Evolutionary conservation across 2,329 filamentous ascomycete species (phyloP).

Genomic region (Pseudocercospora pini-densiflorae): DNA sequence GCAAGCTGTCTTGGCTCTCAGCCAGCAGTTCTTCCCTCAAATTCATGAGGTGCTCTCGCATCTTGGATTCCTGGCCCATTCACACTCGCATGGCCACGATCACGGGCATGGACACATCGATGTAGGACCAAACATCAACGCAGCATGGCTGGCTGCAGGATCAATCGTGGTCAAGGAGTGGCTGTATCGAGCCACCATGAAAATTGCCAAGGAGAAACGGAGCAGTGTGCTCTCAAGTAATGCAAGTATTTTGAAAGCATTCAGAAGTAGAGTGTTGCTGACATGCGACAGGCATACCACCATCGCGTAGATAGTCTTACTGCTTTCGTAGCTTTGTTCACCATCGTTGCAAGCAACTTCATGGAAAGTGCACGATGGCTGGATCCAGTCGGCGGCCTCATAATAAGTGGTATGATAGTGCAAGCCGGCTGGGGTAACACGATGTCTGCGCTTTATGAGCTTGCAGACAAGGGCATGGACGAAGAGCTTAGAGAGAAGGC

Average conservation of each 20-base stretch:
- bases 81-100: conserved; percentile 64
- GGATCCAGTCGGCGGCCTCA: conserved; percentile 87
- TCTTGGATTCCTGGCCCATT: conserved; percentile 54
- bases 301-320: conserved; percentile 96
- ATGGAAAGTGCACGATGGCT: conserved; percentile 87
- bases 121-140: conserved; percentile 80
- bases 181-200: conserved; percentile 97
- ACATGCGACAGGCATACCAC: conserved; percentile 65
- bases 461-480: conserved; percentile 90
- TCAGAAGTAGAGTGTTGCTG: not conserved
- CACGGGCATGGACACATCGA: conserved; percentile 53
- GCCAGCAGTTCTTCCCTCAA: conserved; percentile 55
- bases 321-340: conserved; percentile 87
- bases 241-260: conserved; percentile 43
- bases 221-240: conserved; percentile 96
- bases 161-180: conserved; percentile 95
- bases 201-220: conserved; percentile 90
- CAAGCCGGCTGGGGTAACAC: conserved; percentile 90
- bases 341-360: conserved; percentile 87
- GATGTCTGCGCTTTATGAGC: conserved; percentile 76
- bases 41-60: conserved; percentile 49
- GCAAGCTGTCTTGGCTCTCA: conserved; percentile 63
- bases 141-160: conserved; percentile 89
- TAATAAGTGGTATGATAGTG: conserved; percentile 93
- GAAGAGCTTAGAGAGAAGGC: conserved; percentile 78